Evolutionary conservation across 805 yeast genomes (phyloP).

Genomic region (Scheffersomyces spartinae): DNA sequence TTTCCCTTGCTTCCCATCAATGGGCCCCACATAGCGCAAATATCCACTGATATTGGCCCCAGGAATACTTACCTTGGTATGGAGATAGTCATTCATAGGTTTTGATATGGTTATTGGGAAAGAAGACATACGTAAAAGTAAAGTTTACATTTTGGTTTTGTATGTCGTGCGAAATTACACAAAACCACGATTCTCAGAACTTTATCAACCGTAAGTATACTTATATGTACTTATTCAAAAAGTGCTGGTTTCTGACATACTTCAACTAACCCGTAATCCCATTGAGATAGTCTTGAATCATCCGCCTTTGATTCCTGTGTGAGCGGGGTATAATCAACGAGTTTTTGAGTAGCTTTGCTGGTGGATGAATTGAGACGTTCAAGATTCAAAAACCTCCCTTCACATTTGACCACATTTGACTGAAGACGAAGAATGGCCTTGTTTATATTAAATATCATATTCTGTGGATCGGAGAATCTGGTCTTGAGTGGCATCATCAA

Average conservation of each 20-base stretch:
- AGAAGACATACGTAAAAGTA: background rate
- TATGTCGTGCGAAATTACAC: background rate
- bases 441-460: too few species aligned
- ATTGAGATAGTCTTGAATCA: too few species aligned
- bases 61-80: constrained; percentile 39
- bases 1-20: constrained; percentile 57
- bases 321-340: too few species aligned
- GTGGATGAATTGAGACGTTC: too few species aligned
- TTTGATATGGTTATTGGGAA: background rate
- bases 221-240: background rate
- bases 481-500: too few species aligned
- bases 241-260: background rate
- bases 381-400: too few species aligned
- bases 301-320: too few species aligned
- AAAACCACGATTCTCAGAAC: background rate
- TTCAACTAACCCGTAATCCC: background rate
- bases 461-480: too few species aligned
- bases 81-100: constrained; percentile 10
- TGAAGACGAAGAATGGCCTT: too few species aligned
- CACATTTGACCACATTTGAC: too few species aligned
- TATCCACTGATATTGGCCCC: constrained; percentile 58
- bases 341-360: too few species aligned
- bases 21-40: constrained; percentile 59
- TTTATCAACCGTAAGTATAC: background rate
- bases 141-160: background rate